Conservation (phyloP, 2,329 filamentous ascomycete species). For the Atkinsonella texensis region DNA sequence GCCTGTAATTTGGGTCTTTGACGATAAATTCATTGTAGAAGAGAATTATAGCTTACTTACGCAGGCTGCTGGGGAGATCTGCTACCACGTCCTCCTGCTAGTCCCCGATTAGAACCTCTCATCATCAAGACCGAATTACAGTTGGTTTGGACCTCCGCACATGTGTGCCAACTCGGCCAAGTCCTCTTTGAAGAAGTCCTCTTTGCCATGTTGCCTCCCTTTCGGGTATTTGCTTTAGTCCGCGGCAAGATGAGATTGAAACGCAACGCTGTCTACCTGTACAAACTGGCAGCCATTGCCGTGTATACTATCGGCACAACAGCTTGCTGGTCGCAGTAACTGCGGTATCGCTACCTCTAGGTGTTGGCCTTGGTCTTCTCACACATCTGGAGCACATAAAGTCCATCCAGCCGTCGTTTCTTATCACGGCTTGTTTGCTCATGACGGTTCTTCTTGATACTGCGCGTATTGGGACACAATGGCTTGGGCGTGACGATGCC, state of each 20-base stretch:
- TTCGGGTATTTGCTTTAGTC: background rate
- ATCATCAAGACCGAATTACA: no score
- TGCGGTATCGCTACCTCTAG: background rate
- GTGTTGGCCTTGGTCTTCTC: background rate
- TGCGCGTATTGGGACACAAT: no score
- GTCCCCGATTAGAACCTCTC: no score
- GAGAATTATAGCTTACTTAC: no score
- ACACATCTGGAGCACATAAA: background rate
- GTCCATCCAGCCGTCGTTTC: background rate
- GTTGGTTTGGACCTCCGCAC: no score
- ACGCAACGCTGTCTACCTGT: background rate
- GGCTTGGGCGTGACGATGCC: no score
- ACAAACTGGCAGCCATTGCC: background rate
- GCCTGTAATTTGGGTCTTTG: no score
- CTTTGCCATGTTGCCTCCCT: background rate
- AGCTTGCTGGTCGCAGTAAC: background rate
- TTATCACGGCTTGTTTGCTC: background rate
- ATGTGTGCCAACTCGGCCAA: background rate
- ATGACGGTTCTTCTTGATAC: no score
- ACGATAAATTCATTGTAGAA: no score
- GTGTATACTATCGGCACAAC: background rate
- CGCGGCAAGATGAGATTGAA: background rate
- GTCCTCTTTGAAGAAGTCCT: background rate
- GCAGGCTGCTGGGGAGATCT: no score
- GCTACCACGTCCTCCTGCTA: no score